Evolutionary conservation across 805 yeast genomes (phyloP).

Genomic region (Candida lessepsii): DNA sequence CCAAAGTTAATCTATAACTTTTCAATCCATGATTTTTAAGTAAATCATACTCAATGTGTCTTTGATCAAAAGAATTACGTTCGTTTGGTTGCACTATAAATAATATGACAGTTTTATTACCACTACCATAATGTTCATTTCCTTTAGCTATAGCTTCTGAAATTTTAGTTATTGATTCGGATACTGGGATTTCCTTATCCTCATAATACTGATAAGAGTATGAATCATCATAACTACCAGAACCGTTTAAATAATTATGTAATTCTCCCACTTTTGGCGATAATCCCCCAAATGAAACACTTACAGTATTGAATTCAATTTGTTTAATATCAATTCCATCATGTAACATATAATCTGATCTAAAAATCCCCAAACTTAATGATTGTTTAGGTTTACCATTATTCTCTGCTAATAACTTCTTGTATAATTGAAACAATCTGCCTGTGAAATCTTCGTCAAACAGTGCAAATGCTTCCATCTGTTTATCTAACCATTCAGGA

Average conservation of each 20-base stretch:
- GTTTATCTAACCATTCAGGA: conserved; percentile 59
- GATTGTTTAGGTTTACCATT: conserved; percentile 51
- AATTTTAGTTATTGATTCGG: conserved; percentile 59
- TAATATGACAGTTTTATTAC: conserved; percentile 54
- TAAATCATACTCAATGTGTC: conserved; percentile 73
- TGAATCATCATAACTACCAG: conserved; percentile 53
- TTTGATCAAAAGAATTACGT: conserved; percentile 88
- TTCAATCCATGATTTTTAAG: conserved; percentile 54
- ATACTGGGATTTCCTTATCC: conserved; percentile 56
- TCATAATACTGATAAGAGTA: conserved; percentile 44
- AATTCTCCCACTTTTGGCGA: conserved; percentile 75
- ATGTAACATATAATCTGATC: conserved; percentile 82
- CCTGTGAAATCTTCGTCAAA: conserved; percentile 82
- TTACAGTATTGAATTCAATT: conserved; percentile 93
- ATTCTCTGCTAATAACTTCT: conserved; percentile 46
- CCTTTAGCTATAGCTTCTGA: conserved; percentile 73
- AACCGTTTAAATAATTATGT: conserved; percentile 63
- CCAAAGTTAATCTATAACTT: conserved; percentile 66
- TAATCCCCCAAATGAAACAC: conserved; percentile 93
- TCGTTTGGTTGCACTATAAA: conserved; percentile 84
- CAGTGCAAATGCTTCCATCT: conserved; percentile 52
- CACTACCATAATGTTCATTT: conserved; percentile 51
- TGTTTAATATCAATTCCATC: conserved; percentile 62
- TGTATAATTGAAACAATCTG: conserved; percentile 61
- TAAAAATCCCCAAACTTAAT: conserved; percentile 75